These are phyloP conservation scores for Acanthamoeba castellanii DNA, from an alignment of 208 protist genomes.

Conservation along the genomic window DNA sequence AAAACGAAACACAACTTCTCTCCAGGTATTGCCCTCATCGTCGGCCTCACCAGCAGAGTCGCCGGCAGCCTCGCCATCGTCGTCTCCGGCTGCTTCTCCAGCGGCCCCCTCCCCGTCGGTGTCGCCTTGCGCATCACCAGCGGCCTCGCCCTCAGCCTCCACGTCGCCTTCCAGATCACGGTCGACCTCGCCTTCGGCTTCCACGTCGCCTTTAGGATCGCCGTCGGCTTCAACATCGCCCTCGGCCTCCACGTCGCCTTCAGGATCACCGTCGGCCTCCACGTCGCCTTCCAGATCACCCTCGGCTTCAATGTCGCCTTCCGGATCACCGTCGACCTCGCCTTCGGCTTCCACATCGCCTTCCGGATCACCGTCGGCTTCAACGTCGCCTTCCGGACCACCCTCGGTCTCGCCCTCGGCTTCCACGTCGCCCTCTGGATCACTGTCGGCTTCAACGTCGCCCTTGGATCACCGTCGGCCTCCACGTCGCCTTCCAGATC, in stretches of 20 bases:
- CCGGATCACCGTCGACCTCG: too few relatives aligned
- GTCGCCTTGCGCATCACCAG: background rate
- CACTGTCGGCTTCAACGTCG: background rate
- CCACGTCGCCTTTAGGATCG: background rate
- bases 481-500: too few relatives aligned
- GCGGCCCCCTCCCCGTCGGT: too few relatives aligned
- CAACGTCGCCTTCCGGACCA: too few relatives aligned
- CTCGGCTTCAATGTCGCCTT: too few relatives aligned
- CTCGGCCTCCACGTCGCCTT: background rate
- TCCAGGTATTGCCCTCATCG: too few relatives aligned
- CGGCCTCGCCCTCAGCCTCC: background rate
- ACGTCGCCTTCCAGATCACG: background rate
- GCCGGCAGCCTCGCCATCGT: background rate
- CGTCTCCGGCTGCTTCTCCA: background rate
- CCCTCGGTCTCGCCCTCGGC: too few relatives aligned
- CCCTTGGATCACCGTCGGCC: background rate
- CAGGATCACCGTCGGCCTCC: background rate
- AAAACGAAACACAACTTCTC: too few relatives aligned
- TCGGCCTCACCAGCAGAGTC: background rate
- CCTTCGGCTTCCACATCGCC: background rate
- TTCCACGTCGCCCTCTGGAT: background rate
- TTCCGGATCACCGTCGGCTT: too few relatives aligned
- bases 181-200: background rate
- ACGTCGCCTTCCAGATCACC: too few relatives aligned
- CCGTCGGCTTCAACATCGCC: background rate